Evolutionary conservation across 345 rosid species (phyloP), one percentile per base, ranked within the genome.

Genomic region (Toxicodendron radicans): DNA sequence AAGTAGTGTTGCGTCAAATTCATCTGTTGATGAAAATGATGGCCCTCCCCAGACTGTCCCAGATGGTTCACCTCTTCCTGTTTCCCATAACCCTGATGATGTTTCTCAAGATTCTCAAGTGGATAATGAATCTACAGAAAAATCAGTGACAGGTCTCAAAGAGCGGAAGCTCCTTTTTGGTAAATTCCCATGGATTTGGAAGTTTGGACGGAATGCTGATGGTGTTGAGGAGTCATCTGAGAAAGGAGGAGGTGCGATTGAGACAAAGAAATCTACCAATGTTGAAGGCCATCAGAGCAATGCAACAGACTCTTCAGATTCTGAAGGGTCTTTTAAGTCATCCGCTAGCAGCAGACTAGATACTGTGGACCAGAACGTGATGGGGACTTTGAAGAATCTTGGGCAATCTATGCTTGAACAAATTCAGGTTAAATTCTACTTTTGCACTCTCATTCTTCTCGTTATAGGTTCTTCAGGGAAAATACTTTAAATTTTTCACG

Each of bases 361-460:
- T 33, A 57, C 63, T 12, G 24, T 72, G 6, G 99, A 95, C 71
- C 90, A 87, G 83, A 91, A 93, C 52, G 82, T 89, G 76, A 89
- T 84, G 86, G 91, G 80, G 61, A 81, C 91, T 20, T 61, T 93
- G 78, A 90, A 83, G 82, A 90, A 87, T 79, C 90, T 95, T 35
- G 99, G 98, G 24, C 91, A 89, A 52, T 85, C 97, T 52, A 95
- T 95, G 98, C 88, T 93, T 10, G 99, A 93, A 76, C 97, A 93
- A 64, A 89, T 95, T 84, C 99, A 95, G 99, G 99, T 95, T 84
- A 80, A 1, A 20, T 18, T 38, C 58, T 62, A 32, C 32, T 69
- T n/a, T 20, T 43, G 73, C 48, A 52, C 30, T 46, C 33, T 73
- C 23, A 17, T 20, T 30, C 16, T n/a, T 2, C 5, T 21, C 38